Percentiles rank a stretch among this genome's conserved stretches.
Conservation (phyloP, 2,329 filamentous ascomycete species). For the Neofusicoccum umdonicola region DNA sequence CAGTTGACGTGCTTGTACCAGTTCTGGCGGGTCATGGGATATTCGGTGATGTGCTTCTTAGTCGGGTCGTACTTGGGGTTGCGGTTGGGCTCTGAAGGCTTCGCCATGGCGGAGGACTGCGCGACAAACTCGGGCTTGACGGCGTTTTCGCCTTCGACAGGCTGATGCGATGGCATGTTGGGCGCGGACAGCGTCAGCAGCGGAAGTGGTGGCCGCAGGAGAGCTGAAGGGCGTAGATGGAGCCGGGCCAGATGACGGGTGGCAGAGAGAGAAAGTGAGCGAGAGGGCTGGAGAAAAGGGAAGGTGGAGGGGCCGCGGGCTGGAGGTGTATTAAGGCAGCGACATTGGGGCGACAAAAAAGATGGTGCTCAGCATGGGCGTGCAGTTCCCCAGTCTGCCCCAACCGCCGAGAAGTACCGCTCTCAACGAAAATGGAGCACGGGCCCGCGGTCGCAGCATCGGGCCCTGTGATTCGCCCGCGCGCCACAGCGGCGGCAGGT, state of each 20-base stretch:
- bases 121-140: conserved; percentile 50
- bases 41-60: conserved; percentile 80
- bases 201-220: conserved; percentile 3
- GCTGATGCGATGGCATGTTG: conserved; percentile 54
- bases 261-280: not conserved
- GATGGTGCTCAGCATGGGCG: conserved; percentile 2
- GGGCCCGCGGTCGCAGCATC: not conserved
- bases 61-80: conserved; percentile 57
- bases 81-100: conserved; percentile 52
- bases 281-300: conserved; percentile 22
- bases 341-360: conserved; percentile 9
- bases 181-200: not conserved
- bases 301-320: conserved; percentile 29
- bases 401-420: conserved; percentile 14
- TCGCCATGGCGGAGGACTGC: conserved; percentile 47
- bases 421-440: conserved; percentile 18
- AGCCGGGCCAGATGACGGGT: not conserved
- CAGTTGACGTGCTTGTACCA: conserved; percentile 95
- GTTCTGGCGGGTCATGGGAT: conserved; percentile 75
- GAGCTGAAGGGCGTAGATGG: not conserved
- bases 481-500: not conserved
- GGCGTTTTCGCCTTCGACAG: conserved; percentile 47
- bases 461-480: not conserved
- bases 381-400: conserved; percentile 13
- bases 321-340: conserved; percentile 8